Evolutionary conservation across 23 red algal species (phyloP), one percentile per base, ranked within the genome.

Genomic region (Gracilaria caudata): DNA sequence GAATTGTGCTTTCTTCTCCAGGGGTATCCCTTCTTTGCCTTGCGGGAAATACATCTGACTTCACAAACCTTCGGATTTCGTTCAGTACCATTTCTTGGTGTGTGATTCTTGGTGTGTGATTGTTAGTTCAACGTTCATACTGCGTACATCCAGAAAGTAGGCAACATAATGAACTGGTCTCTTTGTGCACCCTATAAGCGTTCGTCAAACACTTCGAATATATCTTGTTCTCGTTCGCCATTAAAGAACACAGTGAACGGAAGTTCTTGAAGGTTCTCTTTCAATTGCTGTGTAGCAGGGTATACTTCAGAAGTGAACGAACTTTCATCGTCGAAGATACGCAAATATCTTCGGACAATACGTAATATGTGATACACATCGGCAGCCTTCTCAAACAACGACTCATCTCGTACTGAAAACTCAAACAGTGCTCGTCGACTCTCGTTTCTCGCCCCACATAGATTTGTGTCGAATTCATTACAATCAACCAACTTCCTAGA

Each of bases 281-380:
- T 20, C 37, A 73, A 16, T 17, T 73, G n/a, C 2, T n/a, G 3
- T 7, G 68, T 73, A 10, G n/a, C 68, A 1, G 68, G 68, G 7
- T 12, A 25, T 28, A 73, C 35, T n/a, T 73, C 68, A 4, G 37
- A 73, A 43, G 43, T 73, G 5, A 73, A 21, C 6, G 37, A 43
- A n/a, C 20, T 25, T 1, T 73, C 68, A 25, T 73, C 39, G 7
- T 73, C 37, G 16, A 73, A 73, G 4, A 73, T 20, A 8, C 68
- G 12, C 36, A 73, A 21, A 28, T 73, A 73, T 25, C n/a, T 2
- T n/a, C 37, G 5, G 1, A 41, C 36, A 7, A 43, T 21, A 9
- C 68, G 35, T 1, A 73, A 25, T 23, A 45, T n/a, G 36, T 73
- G 68, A 21, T 73, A 73, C 20, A 45, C n/a, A 73, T 73, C 68